Conservation (phyloP, 495 filamentous ascomycete genomes). For the Aspergillus diversus region DNA sequence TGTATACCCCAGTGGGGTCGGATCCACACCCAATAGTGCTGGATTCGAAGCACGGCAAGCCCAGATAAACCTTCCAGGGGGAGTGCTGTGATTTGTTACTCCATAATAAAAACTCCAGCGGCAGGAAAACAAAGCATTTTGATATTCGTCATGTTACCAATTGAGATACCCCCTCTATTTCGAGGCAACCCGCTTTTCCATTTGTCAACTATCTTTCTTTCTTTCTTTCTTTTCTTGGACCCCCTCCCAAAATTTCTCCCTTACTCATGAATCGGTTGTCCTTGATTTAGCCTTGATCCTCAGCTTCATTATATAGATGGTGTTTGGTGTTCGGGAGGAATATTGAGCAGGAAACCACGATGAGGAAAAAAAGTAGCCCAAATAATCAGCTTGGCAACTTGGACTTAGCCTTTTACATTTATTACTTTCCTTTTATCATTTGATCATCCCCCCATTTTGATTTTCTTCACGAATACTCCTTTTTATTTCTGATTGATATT, state of each 20-base stretch:
- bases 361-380: slow-evolving; percentile 3
- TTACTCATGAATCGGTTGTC: slow-evolving; percentile 4
- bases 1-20: slow-evolving; percentile 27
- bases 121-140: slow-evolving; percentile 2
- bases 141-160: slow-evolving; percentile 24
- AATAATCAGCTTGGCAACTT: slow-evolving; percentile 6
- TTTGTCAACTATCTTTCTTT: neutral
- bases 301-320: slow-evolving; percentile 9
- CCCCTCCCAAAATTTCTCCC: neutral
- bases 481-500: slow-evolving; percentile 9
- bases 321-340: slow-evolving; percentile 16
- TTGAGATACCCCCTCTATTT: slow-evolving; percentile 36
- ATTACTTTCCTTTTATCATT: slow-evolving; percentile 7
- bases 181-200: neutral
- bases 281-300: slow-evolving; percentile 12
- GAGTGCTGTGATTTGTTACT: slow-evolving; percentile 40
- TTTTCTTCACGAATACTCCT: slow-evolving; percentile 16
- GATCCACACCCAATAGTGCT: slow-evolving; percentile 46
- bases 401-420: slow-evolving; percentile 12
- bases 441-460: neutral
- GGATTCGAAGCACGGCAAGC: slow-evolving; percentile 45
- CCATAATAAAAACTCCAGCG: neutral
- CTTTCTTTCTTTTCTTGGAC: neutral
- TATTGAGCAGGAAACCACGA: slow-evolving; percentile 3
- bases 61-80: slow-evolving; percentile 49